Percentiles rank a stretch among this genome's conserved stretches.
Evolutionary conservation across 2,329 filamentous ascomycete species (phyloP).

Genomic region (Chaetothyriales sp.): DNA sequence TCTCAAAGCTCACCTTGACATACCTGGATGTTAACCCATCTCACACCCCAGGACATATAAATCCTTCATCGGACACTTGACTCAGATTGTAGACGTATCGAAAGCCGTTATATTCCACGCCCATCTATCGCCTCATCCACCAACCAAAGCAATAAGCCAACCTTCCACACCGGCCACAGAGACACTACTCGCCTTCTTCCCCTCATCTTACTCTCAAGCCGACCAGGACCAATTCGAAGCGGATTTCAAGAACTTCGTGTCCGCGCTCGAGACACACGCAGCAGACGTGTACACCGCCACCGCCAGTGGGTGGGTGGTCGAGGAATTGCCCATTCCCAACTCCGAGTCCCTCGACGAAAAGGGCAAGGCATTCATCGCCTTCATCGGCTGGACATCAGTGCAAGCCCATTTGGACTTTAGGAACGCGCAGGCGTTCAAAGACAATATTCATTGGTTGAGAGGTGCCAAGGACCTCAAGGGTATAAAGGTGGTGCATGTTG

Average conservation of each 20-base stretch:
- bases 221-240: constrained; percentile 13
- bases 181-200: constrained; percentile 16
- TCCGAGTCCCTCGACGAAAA: constrained; percentile 16
- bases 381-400: constrained; percentile 29
- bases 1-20: background rate
- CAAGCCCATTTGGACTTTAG: constrained; percentile 27
- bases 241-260: constrained; percentile 10
- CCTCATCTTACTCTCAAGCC: constrained; percentile 10
- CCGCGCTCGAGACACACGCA: constrained; percentile 3
- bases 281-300: constrained; percentile 13
- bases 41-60: too few relatives aligned
- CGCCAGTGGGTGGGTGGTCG: constrained; percentile 18
- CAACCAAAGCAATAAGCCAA: constrained; percentile 11
- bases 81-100: constrained; percentile 2
- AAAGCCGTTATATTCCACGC: constrained; percentile 12
- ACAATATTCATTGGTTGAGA: constrained; percentile 19
- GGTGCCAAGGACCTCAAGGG: constrained; percentile 16
- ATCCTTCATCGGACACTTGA: too few relatives aligned
- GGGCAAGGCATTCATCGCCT: constrained; percentile 18
- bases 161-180: constrained; percentile 15
- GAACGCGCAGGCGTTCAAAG: constrained; percentile 25
- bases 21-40: too few relatives aligned
- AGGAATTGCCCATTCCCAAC: constrained; percentile 20
- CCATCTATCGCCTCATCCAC: constrained; percentile 17
- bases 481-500: constrained; percentile 13